These are phyloP conservation scores for Mycena galericulata DNA, from an alignment of 768 basidiomycete genomes.

Conservation along the genomic window DNA sequence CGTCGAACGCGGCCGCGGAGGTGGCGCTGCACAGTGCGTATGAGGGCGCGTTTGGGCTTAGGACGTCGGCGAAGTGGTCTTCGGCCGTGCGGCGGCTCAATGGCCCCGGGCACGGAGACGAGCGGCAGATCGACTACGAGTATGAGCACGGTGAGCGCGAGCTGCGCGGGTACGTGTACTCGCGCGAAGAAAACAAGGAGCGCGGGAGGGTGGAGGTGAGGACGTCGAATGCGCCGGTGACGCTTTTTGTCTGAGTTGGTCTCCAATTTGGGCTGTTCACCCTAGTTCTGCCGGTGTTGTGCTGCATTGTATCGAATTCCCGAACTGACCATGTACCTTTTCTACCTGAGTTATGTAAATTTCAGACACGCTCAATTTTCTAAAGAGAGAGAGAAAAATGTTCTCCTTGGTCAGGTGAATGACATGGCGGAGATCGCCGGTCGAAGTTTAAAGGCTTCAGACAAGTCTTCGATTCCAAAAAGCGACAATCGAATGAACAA, in stretches of 20 bases:
- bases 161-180: constrained; percentile 11
- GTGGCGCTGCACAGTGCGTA: constrained; percentile 50
- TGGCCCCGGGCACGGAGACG: background rate
- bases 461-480: too few species aligned
- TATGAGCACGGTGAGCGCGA: background rate
- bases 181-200: background rate
- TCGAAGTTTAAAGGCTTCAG: too few species aligned
- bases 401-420: too few species aligned
- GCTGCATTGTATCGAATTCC: too few species aligned
- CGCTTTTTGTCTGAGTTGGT: constrained; percentile 6
- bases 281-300: too few species aligned
- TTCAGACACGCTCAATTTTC: too few species aligned
- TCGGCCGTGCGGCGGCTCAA: background rate
- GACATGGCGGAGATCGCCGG: too few species aligned
- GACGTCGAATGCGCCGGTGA: constrained; percentile 28
- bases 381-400: too few species aligned
- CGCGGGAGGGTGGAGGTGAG: constrained; percentile 12
- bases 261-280: too few species aligned
- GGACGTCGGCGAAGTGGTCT: background rate
- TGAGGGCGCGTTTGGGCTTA: constrained; percentile 50
- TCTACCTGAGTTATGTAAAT: too few species aligned
- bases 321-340: too few species aligned
- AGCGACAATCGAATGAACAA: too few species aligned
- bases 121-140: constrained; percentile 6
- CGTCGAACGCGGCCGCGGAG: constrained; percentile 49